Conservation (phyloP, 495 filamentous ascomycete genomes). For the Aspergillus ellipticus region DNA sequence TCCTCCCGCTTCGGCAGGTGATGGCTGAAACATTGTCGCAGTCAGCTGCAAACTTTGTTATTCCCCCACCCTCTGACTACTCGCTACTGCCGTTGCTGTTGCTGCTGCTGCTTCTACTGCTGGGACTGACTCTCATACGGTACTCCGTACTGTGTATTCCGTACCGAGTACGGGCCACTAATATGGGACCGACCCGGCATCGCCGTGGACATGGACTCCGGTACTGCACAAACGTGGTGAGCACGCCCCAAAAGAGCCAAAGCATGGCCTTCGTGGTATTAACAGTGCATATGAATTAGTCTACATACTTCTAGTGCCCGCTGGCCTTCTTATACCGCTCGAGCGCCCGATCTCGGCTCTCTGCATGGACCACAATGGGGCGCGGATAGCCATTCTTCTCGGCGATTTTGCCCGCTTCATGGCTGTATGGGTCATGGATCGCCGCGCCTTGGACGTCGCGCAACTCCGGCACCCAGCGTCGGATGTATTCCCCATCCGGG, state of each 20-base stretch:
- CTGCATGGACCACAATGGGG: slow-evolving; percentile 71
- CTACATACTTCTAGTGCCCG: slow-evolving; percentile 6
- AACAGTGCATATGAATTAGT: neutral
- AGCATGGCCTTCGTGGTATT: neutral
- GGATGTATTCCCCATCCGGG: slow-evolving; percentile 53
- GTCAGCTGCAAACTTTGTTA: neutral
- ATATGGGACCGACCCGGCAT: too few species aligned
- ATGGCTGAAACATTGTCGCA: neutral
- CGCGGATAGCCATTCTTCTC: slow-evolving; percentile 69
- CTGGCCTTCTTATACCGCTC: slow-evolving; percentile 66
- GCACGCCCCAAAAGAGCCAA: too few species aligned
- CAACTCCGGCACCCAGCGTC: slow-evolving; percentile 61
- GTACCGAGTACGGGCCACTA: too few species aligned
- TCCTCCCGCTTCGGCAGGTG: neutral
- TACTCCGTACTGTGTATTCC: too few species aligned
- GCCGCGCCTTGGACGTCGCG: slow-evolving; percentile 54
- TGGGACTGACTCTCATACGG: too few species aligned
- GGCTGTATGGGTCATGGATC: slow-evolving; percentile 75
- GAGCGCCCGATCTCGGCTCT: slow-evolving; percentile 61
- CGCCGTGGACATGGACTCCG: too few species aligned
- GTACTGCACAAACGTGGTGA: too few species aligned
- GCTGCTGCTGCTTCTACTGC: too few species aligned
- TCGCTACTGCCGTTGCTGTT: too few species aligned
- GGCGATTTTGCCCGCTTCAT: slow-evolving; percentile 55
- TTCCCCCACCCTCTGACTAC: too few species aligned